Base-by-base conservation (phyloP, 2,329 filamentous ascomycete species). In the Parastagonospora avenae region DNA sequence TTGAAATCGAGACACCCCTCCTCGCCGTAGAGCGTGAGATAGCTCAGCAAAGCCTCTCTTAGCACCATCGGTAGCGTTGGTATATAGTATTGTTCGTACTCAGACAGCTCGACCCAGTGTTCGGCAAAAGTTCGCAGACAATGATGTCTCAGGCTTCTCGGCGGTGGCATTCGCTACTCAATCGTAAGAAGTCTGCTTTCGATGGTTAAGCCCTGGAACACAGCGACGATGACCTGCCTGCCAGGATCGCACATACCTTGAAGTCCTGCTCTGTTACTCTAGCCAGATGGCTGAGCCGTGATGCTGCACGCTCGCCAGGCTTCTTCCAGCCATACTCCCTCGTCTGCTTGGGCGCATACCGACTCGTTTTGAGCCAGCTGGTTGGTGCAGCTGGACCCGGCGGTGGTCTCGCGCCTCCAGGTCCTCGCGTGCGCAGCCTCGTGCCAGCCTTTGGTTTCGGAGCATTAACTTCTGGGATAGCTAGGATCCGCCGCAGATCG, bases 21-120 rank as follows among this genome's bases (percentile, higher is more conserved):
- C 1, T 74, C 70, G 1, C 79, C 77, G 59, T 83, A 83, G 11
- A 77, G 65, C 4, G 79, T 76, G 28, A 87, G 62, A 64, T 86
- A 87, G 56, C 80, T 83, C 19, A 87, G 63, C 30, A 88, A 57
- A 1, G 77, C 67, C 53, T 80, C 71, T 57, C 84, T 84, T 5
- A 85, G 60, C 35, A 76, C 74, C 12, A 75, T 68, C 0, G 84
- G 82, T 10, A 87, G 60, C 2, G 79, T 73, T 2, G 76, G 72
- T 2, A 87, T 67, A 42, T 81, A 82, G 14, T 80, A 71, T 48
- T 81, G 79, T 59, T 86, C 83, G 55, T 85, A 84, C 44, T 81
- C 77, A 24, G 81, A 67, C 53, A 87, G 78, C 68, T 79, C 79
- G 8, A 76, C 67, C 84, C 84, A 88, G 19, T 84, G 77, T 19